Conservation (phyloP, 805 yeast species). For the Naumovozyma baii region DNA sequence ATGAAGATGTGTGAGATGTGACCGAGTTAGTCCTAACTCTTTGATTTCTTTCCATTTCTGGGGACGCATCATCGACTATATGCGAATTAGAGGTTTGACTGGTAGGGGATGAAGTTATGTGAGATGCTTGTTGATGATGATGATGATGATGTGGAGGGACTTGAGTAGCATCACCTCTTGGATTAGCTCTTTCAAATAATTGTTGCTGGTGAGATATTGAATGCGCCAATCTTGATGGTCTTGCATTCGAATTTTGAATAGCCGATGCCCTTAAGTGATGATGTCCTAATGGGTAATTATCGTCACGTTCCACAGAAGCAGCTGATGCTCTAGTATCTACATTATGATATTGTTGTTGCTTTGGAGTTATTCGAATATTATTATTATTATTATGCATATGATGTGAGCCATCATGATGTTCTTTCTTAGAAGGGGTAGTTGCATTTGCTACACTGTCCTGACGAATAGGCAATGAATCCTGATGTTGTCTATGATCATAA, state of each 20-base stretch:
- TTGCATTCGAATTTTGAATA: conserved; percentile 7
- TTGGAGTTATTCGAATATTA: not conserved
- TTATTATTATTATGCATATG: not conserved
- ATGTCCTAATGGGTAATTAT: not conserved
- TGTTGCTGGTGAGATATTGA: conserved; percentile 38
- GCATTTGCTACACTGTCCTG: conserved; percentile 7
- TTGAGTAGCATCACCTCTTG: conserved; percentile 3
- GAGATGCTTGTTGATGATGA: not conserved
- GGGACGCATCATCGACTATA: too few species aligned
- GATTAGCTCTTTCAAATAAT: conserved; percentile 20
- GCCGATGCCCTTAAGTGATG: not conserved
- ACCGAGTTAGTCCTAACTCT: conserved; percentile 8
- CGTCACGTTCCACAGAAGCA: not conserved
- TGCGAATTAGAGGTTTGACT: not conserved
- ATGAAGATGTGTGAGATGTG: conserved; percentile 6
- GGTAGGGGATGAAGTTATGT: not conserved
- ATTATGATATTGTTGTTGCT: not conserved
- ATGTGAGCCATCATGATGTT: too few species aligned
- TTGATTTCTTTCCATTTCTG: conserved; percentile 6
- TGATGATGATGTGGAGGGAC: not conserved
- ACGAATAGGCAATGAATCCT: conserved; percentile 34
- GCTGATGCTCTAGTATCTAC: not conserved
- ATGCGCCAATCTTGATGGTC: conserved; percentile 23
- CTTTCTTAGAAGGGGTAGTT: too few species aligned
- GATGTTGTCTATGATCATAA: conserved; percentile 42